A percentile compares a stretch with the other conserved stretches of the same genome.
phyloP scores from a whole-genome alignment of 2,329 filamentous ascomycete species.

The Aspergillus sp. region DNA sequence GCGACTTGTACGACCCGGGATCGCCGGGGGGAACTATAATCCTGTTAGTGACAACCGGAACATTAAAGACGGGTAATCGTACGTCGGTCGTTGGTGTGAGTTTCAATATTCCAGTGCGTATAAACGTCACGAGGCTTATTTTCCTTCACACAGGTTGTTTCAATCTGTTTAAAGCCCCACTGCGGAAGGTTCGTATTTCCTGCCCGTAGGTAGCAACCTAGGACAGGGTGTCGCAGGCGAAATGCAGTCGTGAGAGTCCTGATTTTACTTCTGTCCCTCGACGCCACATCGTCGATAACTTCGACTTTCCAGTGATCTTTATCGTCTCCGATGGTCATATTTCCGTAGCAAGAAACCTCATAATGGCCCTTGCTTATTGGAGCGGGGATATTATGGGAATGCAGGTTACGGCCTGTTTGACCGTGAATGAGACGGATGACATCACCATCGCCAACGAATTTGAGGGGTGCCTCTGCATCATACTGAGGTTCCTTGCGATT shows the following conservation, averaged over 20 bases:
- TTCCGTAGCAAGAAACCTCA: slow-evolving; percentile 95
- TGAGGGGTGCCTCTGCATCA: slow-evolving; percentile 67
- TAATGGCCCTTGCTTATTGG: slow-evolving; percentile 85
- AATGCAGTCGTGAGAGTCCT: slow-evolving; percentile 93
- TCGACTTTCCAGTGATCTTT: slow-evolving; percentile 98
- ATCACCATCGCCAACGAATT: slow-evolving; percentile 74
- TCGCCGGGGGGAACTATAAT: slow-evolving; percentile 76
- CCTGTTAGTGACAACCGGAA: slow-evolving; percentile 8
- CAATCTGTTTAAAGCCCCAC: slow-evolving; percentile 99
- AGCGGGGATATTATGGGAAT: slow-evolving; percentile 87
- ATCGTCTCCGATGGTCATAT: slow-evolving; percentile 89
- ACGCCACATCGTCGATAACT: slow-evolving; percentile 85
- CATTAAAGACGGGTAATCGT: slow-evolving; percentile 40
- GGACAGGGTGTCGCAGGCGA: slow-evolving; percentile 75
- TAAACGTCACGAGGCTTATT: slow-evolving; percentile 92
- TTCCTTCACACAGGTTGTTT: slow-evolving; percentile 89
- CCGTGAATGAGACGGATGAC: slow-evolving; percentile 86
- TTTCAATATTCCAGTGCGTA: slow-evolving; percentile 98
- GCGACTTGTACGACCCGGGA: slow-evolving; percentile 90
- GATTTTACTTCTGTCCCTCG: slow-evolving; percentile 77
- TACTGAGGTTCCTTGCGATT: slow-evolving; percentile 77
- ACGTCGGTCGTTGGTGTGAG: slow-evolving; percentile 91
- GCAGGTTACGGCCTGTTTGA: slow-evolving; percentile 93
- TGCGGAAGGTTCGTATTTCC: slow-evolving; percentile 96
- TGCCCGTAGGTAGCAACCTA: slow-evolving; percentile 92